Evolutionary conservation across 73 alveolate species (phyloP).

Genomic region (Paramecium tetraurelia): DNA sequence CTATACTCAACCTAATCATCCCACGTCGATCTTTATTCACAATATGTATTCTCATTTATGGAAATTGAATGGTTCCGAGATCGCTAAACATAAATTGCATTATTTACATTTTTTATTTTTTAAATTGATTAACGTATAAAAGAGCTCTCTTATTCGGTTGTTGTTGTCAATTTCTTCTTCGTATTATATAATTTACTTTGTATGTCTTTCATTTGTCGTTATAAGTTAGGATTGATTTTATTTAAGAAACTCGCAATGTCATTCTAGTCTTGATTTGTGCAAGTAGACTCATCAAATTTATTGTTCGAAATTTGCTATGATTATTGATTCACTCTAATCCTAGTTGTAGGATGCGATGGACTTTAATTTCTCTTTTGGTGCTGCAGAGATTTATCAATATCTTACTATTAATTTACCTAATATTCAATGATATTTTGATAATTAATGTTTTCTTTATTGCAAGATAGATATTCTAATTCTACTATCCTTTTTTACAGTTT

Average conservation of each 20-base stretch:
- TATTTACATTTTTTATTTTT: conserved; percentile 28
- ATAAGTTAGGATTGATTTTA: neutral
- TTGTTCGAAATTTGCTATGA: neutral
- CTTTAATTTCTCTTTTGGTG: neutral
- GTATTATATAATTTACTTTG: neutral
- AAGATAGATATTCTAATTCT: neutral
- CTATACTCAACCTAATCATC: neutral
- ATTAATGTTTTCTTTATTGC: neutral
- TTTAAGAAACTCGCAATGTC: neutral
- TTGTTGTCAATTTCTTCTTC: conserved; percentile 19
- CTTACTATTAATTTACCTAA: neutral
- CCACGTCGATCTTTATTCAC: neutral
- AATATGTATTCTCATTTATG: neutral
- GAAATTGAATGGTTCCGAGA: conserved; percentile 35
- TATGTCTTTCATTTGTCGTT: neutral
- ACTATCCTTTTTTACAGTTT: neutral
- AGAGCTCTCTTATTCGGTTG: conserved; percentile 14
- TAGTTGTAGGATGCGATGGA: conserved; percentile 49
- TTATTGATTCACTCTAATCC: neutral
- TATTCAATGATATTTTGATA: neutral
- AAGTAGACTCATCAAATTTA: neutral
- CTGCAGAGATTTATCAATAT: neutral
- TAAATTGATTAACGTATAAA: conserved; percentile 38
- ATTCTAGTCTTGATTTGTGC: neutral
- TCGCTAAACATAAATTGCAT: neutral